phyloP scores from a whole-genome alignment of 2,329 filamentous ascomycete species.

The Epichloe amarillans region DNA sequence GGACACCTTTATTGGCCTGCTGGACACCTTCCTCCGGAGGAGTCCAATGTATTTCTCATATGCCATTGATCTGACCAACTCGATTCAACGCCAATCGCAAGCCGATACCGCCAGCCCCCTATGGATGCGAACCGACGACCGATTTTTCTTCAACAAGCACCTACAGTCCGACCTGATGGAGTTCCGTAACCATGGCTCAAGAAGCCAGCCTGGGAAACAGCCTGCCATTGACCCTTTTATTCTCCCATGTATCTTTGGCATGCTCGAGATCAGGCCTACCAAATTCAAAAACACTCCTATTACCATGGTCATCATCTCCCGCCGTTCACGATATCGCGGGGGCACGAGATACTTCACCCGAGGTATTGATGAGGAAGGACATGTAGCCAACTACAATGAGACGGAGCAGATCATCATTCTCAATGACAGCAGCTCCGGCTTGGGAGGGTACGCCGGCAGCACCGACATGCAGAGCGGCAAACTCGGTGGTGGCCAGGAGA shows the following conservation, averaged over 20 bases:
- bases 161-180: slow-evolving; percentile 84
- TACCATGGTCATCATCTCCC: slow-evolving; percentile 76
- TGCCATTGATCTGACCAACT: slow-evolving; percentile 91
- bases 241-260: slow-evolving; percentile 88
- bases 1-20: slow-evolving; percentile 72
- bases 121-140: slow-evolving; percentile 88
- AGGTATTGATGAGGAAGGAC: slow-evolving; percentile 81
- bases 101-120: slow-evolving; percentile 58
- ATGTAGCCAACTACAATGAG: slow-evolving; percentile 99
- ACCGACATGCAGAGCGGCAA: slow-evolving; percentile 64
- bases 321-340: slow-evolving; percentile 74
- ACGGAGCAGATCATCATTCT: slow-evolving; percentile 86
- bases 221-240: slow-evolving; percentile 80
- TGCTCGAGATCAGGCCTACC: slow-evolving; percentile 81
- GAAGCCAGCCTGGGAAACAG: slow-evolving; percentile 56
- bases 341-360: slow-evolving; percentile 93
- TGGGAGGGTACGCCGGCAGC: slow-evolving; percentile 70
- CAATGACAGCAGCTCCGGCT: slow-evolving; percentile 63
- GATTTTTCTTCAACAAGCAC: slow-evolving; percentile 98
- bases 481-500: slow-evolving; percentile 52
- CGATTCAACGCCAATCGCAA: slow-evolving; percentile 84
- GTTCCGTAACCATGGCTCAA: slow-evolving; percentile 54
- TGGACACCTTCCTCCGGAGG: slow-evolving; percentile 69
- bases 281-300: slow-evolving; percentile 73
- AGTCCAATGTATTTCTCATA: slow-evolving; percentile 98